phyloP scores from a whole-genome alignment of 768 basidiomycete genomes.

The Asterophora parasitica region DNA sequence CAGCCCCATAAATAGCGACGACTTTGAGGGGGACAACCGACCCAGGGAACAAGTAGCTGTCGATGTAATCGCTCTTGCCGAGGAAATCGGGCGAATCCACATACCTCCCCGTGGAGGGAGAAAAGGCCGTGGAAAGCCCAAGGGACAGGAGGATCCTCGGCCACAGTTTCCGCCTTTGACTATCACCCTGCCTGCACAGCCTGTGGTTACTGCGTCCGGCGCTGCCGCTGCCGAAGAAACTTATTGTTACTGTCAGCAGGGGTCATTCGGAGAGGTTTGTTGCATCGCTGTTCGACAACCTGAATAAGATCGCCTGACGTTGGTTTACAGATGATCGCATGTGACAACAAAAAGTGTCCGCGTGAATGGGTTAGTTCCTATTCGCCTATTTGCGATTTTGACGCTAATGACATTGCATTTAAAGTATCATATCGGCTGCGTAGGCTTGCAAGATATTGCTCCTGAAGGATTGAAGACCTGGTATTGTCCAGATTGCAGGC shows the following conservation, averaged over 20 bases:
- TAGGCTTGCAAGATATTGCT: constrained; percentile 45
- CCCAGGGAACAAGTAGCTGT: neutral
- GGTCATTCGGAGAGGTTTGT: constrained; percentile 76
- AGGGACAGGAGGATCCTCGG: constrained; percentile 11
- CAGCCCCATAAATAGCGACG: constrained; percentile 35
- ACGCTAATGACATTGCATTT: constrained; percentile 1
- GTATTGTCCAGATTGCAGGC: constrained; percentile 67
- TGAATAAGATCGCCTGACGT: neutral
- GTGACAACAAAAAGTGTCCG: constrained; percentile 67
- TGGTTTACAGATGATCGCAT: constrained; percentile 72
- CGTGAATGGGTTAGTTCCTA: constrained; percentile 73
- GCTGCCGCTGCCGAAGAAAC: constrained; percentile 31
- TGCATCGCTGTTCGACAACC: neutral
- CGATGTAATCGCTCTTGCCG: constrained; percentile 1
- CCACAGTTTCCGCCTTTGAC: constrained; percentile 25
- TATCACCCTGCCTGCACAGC: constrained; percentile 32
- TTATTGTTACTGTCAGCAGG: constrained; percentile 81
- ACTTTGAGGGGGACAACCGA: constrained; percentile 3
- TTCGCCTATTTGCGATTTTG: neutral
- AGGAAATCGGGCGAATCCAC: constrained; percentile 3
- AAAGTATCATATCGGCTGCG: constrained; percentile 73
- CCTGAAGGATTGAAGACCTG: constrained; percentile 54
- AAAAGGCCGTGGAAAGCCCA: constrained; percentile 21
- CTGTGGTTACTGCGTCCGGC: constrained; percentile 9
- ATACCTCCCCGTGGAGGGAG: constrained; percentile 7